A percentile compares a stretch with the other conserved stretches of the same genome.
Evolutionary conservation across 73 alveolate species (phyloP).

Genomic region (Paramecium caudatum): DNA sequence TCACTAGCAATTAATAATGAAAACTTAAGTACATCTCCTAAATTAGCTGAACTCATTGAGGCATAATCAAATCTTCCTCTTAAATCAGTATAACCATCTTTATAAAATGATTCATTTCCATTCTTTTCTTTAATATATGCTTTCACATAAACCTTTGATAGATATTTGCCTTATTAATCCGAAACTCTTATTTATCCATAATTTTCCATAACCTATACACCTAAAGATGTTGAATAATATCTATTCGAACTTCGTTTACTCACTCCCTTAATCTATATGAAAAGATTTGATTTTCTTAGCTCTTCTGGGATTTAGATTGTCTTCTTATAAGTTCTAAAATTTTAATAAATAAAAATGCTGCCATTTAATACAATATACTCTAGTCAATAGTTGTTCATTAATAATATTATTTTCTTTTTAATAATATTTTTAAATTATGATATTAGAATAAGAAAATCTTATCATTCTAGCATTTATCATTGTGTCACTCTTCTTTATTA

Average conservation of each 20-base stretch:
- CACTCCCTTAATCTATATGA: conserved; percentile 84
- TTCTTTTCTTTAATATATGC: conserved; percentile 83
- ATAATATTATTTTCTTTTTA: conserved; percentile 33
- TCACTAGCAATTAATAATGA: conserved; percentile 90
- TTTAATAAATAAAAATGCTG: too few species aligned
- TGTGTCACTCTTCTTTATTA: conserved; percentile 18
- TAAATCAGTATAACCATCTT: conserved; percentile 97
- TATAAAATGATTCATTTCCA: conserved; percentile 84
- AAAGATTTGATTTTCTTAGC: conserved; percentile 81
- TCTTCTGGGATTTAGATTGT: conserved; percentile 84
- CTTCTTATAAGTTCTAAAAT: conserved; percentile 31
- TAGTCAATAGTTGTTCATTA: too few species aligned
- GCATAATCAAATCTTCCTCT: conserved; percentile 97
- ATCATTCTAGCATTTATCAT: conserved; percentile 9
- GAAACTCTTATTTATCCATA: conserved; percentile 92
- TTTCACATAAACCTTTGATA: conserved; percentile 92
- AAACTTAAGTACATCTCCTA: conserved; percentile 86
- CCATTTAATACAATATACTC: too few species aligned
- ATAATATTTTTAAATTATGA: conserved; percentile 11
- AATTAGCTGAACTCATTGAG: conserved; percentile 83
- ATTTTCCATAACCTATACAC: conserved; percentile 82
- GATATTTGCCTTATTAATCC: conserved; percentile 79
- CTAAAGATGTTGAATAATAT: conserved; percentile 86
- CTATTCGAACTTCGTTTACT: conserved; percentile 82
- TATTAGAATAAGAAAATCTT: conserved; percentile 37